These are phyloP conservation scores for Cornus suecica DNA, from an alignment of 148 eudicot genomes.

Conservation along the genomic window DNA sequence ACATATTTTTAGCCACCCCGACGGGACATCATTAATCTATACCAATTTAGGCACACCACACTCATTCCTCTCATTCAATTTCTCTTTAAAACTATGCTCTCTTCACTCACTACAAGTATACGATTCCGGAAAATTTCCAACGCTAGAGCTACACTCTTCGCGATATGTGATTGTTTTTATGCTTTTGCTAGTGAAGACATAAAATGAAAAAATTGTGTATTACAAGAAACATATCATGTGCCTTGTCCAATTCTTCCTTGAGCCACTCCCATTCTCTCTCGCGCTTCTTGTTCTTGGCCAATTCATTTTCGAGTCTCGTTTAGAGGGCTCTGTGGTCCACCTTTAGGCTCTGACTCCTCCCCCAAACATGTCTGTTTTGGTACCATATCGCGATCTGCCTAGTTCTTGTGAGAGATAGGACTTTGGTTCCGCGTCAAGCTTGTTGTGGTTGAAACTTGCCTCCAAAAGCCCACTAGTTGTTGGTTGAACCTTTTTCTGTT, in stretches of 20 bases:
- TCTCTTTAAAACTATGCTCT: too few relatives aligned
- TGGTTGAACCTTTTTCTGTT: constrained; percentile 36
- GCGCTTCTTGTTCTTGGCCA: constrained; percentile 19
- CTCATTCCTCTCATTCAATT: too few relatives aligned
- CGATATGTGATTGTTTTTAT: too few relatives aligned
- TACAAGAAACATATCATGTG: constrained; percentile 15
- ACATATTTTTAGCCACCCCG: too few relatives aligned
- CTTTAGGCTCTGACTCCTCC: constrained; percentile 32
- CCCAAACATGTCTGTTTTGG: constrained; percentile 44
- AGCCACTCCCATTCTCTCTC: constrained; percentile 24
- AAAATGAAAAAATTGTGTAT: too few relatives aligned
- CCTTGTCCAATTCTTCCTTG: constrained; percentile 18
- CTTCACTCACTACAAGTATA: too few relatives aligned
- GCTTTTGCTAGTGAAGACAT: too few relatives aligned
- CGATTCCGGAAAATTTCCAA: too few relatives aligned
- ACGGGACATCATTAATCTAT: too few relatives aligned
- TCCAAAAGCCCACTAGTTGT: constrained; percentile 37
- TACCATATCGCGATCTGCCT: constrained; percentile 47
- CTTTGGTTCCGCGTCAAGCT: constrained; percentile 36
- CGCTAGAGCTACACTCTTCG: too few relatives aligned
- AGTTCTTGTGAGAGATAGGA: constrained; percentile 31
- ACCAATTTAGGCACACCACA: too few relatives aligned
- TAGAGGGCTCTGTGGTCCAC: constrained; percentile 9
- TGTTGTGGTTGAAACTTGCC: constrained; percentile 32
- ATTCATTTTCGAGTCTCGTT: constrained; percentile 5